Base-by-base conservation (phyloP, 495 filamentous ascomycete genomes). In the Rusavskia elegans region DNA sequence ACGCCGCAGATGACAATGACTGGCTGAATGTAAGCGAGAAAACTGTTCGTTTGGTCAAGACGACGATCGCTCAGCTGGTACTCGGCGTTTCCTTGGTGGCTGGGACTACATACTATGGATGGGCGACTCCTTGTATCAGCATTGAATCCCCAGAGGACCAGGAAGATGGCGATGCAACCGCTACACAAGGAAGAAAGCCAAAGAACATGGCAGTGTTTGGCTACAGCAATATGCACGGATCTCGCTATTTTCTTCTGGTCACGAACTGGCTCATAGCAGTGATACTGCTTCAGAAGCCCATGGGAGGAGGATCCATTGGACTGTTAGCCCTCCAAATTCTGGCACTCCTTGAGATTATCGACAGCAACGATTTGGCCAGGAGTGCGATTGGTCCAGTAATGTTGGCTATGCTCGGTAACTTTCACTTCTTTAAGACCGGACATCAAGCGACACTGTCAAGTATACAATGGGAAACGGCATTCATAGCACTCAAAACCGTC, bases 381-480 rank as follows among this genome's bases (percentile, higher is more conserved):
- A 82, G 84, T 3, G 65, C 84, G 32, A 81, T 97, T 61, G 92
- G 89, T 0, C 90, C 93, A 21, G 70, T 89, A 21, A 72, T 94
- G 38, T 73, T 99, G 11, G 93, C 79, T 37, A 66, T 96, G 16
- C 74, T 99, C 1, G 93, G 88, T 45, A 84, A 81, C 57, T 95
- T 88, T 64, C 80, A 95, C 70, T 99, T 82, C 72, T 99, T 99
- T 80, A 95, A 90, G 59, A 99, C 92, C 1, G 92, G 92, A 57
- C 92, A 99, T 66, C 93, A 97, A 66, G 90, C 90, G 16, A 83
- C 81, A 0, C 76, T 95, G 21, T 75, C 79, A 58, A 82, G 78
- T 54, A 93, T 99, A 64, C 93, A 99, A 60, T 99, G 92, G 92
- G 89, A 97, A 66, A 74, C 78, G n/a, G 90, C 88, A 21, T 98